phyloP scores from a whole-genome alignment of 352 stramenopile genomes.

The Pythium rishiriense region DNA sequence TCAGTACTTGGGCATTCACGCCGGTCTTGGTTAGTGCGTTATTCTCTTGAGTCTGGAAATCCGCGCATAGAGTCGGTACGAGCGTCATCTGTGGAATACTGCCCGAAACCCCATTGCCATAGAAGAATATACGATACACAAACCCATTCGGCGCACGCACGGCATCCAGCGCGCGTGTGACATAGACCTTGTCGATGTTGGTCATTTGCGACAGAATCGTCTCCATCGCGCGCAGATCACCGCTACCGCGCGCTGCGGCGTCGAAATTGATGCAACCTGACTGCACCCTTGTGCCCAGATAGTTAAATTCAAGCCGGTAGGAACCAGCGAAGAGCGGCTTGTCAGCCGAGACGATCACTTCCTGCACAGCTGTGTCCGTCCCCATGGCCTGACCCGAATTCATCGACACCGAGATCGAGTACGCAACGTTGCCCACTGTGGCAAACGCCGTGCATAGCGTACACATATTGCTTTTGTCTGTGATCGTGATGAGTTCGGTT shows the following conservation, averaged over 20 bases:
- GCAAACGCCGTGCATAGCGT: slow-evolving; percentile 34
- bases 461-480: slow-evolving; percentile 25
- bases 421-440: slow-evolving; percentile 35
- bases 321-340: slow-evolving; percentile 58
- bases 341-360: slow-evolving; percentile 56
- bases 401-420: slow-evolving; percentile 34
- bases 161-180: slow-evolving; percentile 46
- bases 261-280: slow-evolving; percentile 71
- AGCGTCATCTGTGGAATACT: slow-evolving; percentile 29
- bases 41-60: slow-evolving; percentile 67
- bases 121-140: slow-evolving; percentile 76
- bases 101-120: slow-evolving; percentile 64
- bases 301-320: slow-evolving; percentile 49
- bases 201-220: slow-evolving; percentile 48
- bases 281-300: slow-evolving; percentile 35
- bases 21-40: slow-evolving; percentile 49
- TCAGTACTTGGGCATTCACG: slow-evolving; percentile 34
- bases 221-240: slow-evolving; percentile 47
- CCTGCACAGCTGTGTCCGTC: slow-evolving; percentile 70
- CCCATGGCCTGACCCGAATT: slow-evolving; percentile 59
- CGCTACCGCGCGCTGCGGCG: slow-evolving; percentile 37
- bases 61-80: slow-evolving; percentile 28
- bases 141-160: slow-evolving; percentile 50
- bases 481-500: slow-evolving; percentile 38
- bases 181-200: slow-evolving; percentile 80